These are phyloP conservation scores for Cercospora brassicicola DNA, from an alignment of 2,329 filamentous ascomycete species.

Conservation along the genomic window DNA sequence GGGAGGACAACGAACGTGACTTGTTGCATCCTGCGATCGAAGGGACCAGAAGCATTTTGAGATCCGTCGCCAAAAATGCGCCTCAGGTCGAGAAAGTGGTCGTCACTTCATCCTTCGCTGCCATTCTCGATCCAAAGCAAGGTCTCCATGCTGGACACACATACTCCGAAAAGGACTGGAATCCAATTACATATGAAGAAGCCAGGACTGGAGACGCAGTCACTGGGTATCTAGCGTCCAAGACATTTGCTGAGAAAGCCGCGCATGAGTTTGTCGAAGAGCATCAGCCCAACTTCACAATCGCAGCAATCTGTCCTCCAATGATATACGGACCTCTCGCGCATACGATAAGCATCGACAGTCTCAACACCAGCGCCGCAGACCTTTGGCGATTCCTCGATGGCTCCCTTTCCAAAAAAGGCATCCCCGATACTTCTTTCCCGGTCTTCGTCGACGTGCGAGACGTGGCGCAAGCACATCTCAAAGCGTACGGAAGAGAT, in stretches of 20 bases:
- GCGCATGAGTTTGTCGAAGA: conserved; percentile 11
- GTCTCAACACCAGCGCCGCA: not conserved
- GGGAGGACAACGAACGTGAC: not conserved
- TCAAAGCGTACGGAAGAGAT: not conserved
- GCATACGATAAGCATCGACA: not conserved
- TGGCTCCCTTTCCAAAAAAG: not conserved
- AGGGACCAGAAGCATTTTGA: not conserved
- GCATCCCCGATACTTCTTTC: not conserved
- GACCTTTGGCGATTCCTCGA: not conserved
- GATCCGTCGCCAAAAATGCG: not conserved
- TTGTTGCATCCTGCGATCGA: not conserved
- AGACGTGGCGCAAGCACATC: not conserved
- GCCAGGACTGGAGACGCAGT: not conserved
- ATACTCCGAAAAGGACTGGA: not conserved
- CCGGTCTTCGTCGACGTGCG: not conserved
- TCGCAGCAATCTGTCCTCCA: not conserved
- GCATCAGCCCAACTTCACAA: conserved; percentile 2
- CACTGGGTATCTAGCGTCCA: conserved; percentile 2
- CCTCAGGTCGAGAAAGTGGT: not conserved
- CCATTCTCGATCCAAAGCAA: not conserved
- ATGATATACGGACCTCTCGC: not conserved
- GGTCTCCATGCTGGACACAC: not conserved
- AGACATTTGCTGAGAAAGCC: conserved; percentile 14
- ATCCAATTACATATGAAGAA: not conserved
- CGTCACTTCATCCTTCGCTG: not conserved